These are phyloP conservation scores for Mediolabrus comicus DNA, from an alignment of 108 stramenopile genomes.

Conservation along the genomic window DNA sequence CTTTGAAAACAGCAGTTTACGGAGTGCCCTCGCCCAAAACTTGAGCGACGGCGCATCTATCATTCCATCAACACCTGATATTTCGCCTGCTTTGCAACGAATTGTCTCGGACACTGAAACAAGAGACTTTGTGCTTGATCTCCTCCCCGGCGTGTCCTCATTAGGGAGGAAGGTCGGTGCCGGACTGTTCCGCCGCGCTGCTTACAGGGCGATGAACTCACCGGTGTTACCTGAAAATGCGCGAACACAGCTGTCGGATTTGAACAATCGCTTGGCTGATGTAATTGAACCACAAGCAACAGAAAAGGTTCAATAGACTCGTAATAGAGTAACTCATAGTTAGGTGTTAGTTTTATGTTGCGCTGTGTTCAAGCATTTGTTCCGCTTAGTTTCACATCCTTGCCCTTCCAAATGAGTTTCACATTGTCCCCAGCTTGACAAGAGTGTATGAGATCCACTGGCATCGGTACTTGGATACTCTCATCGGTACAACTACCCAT, in stretches of 20 bases:
- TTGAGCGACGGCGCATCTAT: constrained; percentile 53
- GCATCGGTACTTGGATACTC: constrained; percentile 48
- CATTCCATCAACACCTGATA: constrained; percentile 39
- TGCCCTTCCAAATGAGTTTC: constrained; percentile 2
- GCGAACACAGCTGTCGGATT: constrained; percentile 48
- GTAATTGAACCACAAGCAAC: constrained; percentile 39
- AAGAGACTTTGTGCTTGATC: constrained; percentile 49
- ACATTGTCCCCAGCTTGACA: neutral
- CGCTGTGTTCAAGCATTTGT: neutral
- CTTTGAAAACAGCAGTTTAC: constrained; percentile 34
- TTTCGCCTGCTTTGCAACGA: constrained; percentile 30
- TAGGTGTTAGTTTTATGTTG: neutral
- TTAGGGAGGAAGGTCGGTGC: constrained; percentile 62
- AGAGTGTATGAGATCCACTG: constrained; percentile 31
- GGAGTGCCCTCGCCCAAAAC: constrained; percentile 39
- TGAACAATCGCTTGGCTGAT: constrained; percentile 60
- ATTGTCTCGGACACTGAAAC: constrained; percentile 47
- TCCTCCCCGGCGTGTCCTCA: constrained; percentile 54
- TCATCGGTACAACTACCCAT: constrained; percentile 60
- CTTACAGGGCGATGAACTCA: constrained; percentile 59
- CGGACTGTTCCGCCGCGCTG: constrained; percentile 73
- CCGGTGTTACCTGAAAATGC: constrained; percentile 55
- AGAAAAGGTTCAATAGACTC: neutral
- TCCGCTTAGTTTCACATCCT: neutral
- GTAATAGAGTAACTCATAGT: neutral